A percentile compares a stretch with the other conserved stretches of the same genome.
These are phyloP conservation scores for Pezicula neosporulosa DNA, from an alignment of 2,329 filamentous ascomycete genomes.

Conservation along the genomic window DNA sequence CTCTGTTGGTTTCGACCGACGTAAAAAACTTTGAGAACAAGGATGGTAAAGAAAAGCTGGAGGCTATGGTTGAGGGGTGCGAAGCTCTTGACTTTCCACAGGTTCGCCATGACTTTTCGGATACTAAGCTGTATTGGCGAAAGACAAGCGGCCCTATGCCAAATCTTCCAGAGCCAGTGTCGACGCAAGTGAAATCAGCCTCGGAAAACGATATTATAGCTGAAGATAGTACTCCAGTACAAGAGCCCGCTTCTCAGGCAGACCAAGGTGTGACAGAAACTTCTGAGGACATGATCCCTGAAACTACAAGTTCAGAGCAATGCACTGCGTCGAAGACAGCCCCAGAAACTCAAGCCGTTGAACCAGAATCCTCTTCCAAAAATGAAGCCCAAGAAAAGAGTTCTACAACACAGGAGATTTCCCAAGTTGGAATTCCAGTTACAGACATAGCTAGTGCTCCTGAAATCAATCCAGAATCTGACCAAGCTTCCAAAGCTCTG, in stretches of 20 bases:
- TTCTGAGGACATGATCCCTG: background rate
- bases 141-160: background rate
- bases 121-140: slow-evolving; percentile 27
- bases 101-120: slow-evolving; percentile 27
- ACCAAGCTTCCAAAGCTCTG: too few relatives aligned
- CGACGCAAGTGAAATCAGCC: background rate
- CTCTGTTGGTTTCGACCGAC: slow-evolving; percentile 26
- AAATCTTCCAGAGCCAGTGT: too few relatives aligned
- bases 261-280: background rate
- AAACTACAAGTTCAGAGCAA: background rate
- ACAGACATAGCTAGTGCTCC: too few relatives aligned
- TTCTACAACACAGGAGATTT: too few relatives aligned
- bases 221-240: background rate
- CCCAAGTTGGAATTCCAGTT: too few relatives aligned
- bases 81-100: slow-evolving; percentile 25
- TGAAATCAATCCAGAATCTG: too few relatives aligned
- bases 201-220: background rate
- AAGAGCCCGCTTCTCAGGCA: background rate
- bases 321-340: too few relatives aligned
- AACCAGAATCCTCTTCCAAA: too few relatives aligned
- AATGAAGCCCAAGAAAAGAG: too few relatives aligned
- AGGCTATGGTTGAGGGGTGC: slow-evolving; percentile 21
- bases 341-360: too few relatives aligned
- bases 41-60: slow-evolving; percentile 9
- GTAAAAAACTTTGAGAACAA: slow-evolving; percentile 22